phyloP scores from a whole-genome alignment of 2,329 filamentous ascomycete species.

The Canariomyces notabilis region DNA sequence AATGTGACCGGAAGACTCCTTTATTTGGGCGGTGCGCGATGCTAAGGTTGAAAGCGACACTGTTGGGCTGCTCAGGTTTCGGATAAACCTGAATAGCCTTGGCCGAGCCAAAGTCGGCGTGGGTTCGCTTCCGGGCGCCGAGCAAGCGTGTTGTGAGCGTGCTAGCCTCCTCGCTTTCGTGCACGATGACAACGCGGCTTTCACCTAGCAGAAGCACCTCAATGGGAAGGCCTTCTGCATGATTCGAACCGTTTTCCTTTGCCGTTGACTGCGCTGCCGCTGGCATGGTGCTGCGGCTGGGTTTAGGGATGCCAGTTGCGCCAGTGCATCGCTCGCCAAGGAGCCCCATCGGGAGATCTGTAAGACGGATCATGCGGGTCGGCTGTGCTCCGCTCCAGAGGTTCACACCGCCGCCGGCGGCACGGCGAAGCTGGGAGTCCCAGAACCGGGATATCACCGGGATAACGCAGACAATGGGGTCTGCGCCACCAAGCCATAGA shows the following conservation, averaged over 20 bases:
- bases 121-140: conserved; percentile 36
- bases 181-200: conserved; percentile 50
- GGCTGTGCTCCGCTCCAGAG: conserved; percentile 52
- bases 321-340: conserved; percentile 54
- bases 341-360: conserved; percentile 48
- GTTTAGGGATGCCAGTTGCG: conserved; percentile 39
- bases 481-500: conserved; percentile 52
- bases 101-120: conserved; percentile 31
- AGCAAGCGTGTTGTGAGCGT: conserved; percentile 27
- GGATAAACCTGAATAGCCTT: conserved; percentile 54
- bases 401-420: conserved; percentile 46
- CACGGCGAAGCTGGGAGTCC: conserved; percentile 53
- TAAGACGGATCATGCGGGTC: conserved; percentile 51
- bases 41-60: conserved; percentile 48
- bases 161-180: conserved; percentile 43
- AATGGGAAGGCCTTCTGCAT: conserved; percentile 40
- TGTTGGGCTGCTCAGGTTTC: conserved; percentile 37
- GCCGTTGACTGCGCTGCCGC: conserved; percentile 10
- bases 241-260: conserved; percentile 8
- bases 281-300: background rate
- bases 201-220: conserved; percentile 54
- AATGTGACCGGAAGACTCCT: conserved; percentile 30
- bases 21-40: conserved; percentile 31
- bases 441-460: conserved; percentile 53
- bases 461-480: conserved; percentile 52